Evolutionary conservation across 192 early-diverging fungal genomes (phyloP).

Genomic region (Coemansia javaensis): DNA sequence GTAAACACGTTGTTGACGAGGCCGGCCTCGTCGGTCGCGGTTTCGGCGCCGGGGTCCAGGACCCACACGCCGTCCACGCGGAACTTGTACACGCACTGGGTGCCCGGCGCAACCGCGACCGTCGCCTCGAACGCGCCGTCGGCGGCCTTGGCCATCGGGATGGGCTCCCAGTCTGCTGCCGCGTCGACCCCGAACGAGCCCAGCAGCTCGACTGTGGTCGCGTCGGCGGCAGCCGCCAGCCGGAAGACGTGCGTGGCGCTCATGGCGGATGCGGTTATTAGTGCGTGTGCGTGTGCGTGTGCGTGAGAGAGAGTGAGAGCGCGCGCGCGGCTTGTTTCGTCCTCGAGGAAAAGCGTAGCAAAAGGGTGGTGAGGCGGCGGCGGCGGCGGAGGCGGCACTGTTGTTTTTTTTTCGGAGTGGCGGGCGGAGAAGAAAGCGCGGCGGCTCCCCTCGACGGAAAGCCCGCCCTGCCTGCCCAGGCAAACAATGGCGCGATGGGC

Average conservation of each 20-base stretch:
- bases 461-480: no score
- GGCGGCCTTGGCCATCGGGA: slow-evolving; percentile 23
- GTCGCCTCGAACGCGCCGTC: slow-evolving; percentile 19
- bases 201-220: slow-evolving; percentile 26
- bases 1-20: slow-evolving; percentile 29
- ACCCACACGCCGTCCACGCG: slow-evolving; percentile 40
- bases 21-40: slow-evolving; percentile 21
- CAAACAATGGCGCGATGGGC: no score
- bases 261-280: not conserved
- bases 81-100: slow-evolving; percentile 36
- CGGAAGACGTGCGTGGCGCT: slow-evolving; percentile 24
- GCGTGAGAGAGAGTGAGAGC: not conserved
- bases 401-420: no score
- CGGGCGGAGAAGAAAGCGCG: no score
- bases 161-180: slow-evolving; percentile 24
- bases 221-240: slow-evolving; percentile 9
- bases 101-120: slow-evolving; percentile 10
- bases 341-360: no score
- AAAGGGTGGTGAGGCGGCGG: no score
- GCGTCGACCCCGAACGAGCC: slow-evolving; percentile 32
- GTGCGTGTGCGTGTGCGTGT: not conserved
- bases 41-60: slow-evolving; percentile 28
- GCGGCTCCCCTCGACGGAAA: no score
- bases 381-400: no score
- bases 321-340: no score